Evolutionary conservation across 148 eudicot species (phyloP).

Genomic region (Amaranthus hypochondriacus): DNA sequence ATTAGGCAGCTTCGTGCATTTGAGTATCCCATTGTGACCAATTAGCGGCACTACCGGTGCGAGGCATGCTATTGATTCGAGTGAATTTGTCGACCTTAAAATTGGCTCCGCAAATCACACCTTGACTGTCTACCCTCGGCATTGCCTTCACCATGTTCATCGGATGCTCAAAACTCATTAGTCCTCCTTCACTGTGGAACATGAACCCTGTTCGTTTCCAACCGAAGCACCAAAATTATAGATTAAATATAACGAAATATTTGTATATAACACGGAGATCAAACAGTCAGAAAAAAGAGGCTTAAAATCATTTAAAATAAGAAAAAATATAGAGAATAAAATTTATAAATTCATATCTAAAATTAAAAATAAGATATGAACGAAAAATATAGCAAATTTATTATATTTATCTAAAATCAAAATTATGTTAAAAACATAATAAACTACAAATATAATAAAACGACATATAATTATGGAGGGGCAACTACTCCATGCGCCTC

Average conservation of each 20-base stretch:
- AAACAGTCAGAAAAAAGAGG: too few species aligned
- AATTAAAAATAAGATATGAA: too few species aligned
- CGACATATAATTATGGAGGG: not conserved
- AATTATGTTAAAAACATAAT: not conserved
- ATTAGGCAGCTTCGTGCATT: slow-evolving; percentile 26
- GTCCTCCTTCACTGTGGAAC: slow-evolving; percentile 82
- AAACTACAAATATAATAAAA: not conserved
- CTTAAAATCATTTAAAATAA: too few species aligned
- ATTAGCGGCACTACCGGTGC: slow-evolving; percentile 66
- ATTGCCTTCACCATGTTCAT: slow-evolving; percentile 86
- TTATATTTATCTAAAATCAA: too few species aligned
- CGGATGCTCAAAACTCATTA: slow-evolving; percentile 95
- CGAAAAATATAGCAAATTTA: too few species aligned
- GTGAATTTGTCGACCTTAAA: slow-evolving; percentile 72
- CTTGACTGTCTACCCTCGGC: slow-evolving; percentile 93
- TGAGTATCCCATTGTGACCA: slow-evolving; percentile 47
- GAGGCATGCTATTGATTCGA: slow-evolving; percentile 79
- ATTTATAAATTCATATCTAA: too few species aligned
- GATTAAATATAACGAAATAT: too few species aligned
- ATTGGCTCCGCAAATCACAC: slow-evolving; percentile 76
- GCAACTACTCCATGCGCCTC: not conserved
- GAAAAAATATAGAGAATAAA: too few species aligned
- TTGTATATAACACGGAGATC: too few species aligned
- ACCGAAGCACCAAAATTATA: not conserved
- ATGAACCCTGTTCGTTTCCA: slow-evolving; percentile 61